Conservation (phyloP, 139 green algal genomes). For the Coccomyxa sp. region DNA sequence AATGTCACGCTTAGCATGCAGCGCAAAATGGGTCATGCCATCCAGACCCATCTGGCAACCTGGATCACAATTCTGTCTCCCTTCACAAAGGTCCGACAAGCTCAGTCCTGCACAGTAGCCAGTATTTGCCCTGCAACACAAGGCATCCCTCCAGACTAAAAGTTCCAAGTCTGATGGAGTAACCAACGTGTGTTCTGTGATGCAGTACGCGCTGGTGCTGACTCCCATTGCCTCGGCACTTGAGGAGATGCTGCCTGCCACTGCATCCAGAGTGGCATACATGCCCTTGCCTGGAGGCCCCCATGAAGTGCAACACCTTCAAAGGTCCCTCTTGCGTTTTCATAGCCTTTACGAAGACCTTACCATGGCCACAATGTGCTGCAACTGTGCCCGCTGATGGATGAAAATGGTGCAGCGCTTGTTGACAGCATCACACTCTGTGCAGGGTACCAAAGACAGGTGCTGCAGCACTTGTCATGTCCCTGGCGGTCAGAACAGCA, state of each 20-base stretch:
- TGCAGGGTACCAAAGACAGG: background rate
- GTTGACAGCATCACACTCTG: background rate
- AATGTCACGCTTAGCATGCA: background rate
- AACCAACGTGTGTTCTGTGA: background rate
- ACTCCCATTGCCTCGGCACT: background rate
- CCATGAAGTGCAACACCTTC: background rate
- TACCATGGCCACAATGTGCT: background rate
- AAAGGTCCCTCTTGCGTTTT: background rate
- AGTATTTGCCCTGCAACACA: background rate
- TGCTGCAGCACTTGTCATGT: background rate
- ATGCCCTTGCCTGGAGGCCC: background rate
- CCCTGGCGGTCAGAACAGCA: conserved; percentile 23
- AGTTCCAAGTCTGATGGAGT: background rate
- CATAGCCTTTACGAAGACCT: background rate
- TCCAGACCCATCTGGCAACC: background rate
- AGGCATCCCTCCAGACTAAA: background rate
- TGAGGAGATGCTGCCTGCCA: background rate
- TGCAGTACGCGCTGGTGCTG: background rate
- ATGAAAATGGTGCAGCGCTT: background rate
- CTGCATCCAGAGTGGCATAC: background rate
- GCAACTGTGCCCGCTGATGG: background rate
- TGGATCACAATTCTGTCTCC: background rate
- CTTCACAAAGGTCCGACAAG: background rate
- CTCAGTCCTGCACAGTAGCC: background rate
- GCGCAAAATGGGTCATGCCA: background rate